Evolutionary conservation across 768 basidiomycete genomes (phyloP).

Genomic region (Lentinula lateritia): DNA sequence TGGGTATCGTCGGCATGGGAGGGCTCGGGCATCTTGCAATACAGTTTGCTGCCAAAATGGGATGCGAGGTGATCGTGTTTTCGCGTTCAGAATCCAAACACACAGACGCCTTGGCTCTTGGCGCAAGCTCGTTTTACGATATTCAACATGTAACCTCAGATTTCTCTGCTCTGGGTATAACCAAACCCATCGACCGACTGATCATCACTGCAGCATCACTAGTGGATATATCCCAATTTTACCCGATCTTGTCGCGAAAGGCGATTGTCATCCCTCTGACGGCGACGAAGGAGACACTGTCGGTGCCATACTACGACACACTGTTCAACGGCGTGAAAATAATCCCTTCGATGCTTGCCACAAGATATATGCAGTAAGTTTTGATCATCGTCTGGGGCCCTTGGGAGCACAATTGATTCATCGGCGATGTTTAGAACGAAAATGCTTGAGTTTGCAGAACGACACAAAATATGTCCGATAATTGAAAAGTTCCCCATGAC

Average conservation of each 20-base stretch:
- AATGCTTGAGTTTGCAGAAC: conserved; percentile 27
- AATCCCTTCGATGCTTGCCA: conserved; percentile 2
- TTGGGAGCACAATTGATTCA: neutral
- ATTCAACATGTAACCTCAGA: conserved; percentile 15
- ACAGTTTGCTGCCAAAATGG: conserved; percentile 28
- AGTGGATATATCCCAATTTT: conserved; percentile 8
- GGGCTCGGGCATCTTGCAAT: conserved; percentile 31
- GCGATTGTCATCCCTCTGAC: conserved; percentile 22
- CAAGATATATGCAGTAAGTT: conserved; percentile 1
- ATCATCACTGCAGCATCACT: conserved; percentile 21
- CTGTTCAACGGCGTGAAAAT: conserved; percentile 13
- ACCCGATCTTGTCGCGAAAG: conserved; percentile 18
- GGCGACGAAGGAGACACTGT: conserved; percentile 15
- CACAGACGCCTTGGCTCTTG: conserved; percentile 22
- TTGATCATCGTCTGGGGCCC: too few relatives aligned
- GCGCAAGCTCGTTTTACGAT: conserved; percentile 27
- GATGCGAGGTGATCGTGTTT: conserved; percentile 28
- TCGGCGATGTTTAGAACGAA: conserved; percentile 3
- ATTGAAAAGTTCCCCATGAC: conserved; percentile 23
- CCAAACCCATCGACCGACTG: conserved; percentile 17
- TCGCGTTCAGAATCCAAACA: conserved; percentile 24
- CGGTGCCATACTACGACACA: conserved; percentile 16
- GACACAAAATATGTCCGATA: conserved; percentile 19
- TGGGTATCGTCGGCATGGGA: conserved; percentile 27
- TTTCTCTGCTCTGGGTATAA: conserved; percentile 15